Evolutionary conservation across 2,329 filamentous ascomycete genomes (phyloP).

Genomic region (Xylaria hypoxylon): DNA sequence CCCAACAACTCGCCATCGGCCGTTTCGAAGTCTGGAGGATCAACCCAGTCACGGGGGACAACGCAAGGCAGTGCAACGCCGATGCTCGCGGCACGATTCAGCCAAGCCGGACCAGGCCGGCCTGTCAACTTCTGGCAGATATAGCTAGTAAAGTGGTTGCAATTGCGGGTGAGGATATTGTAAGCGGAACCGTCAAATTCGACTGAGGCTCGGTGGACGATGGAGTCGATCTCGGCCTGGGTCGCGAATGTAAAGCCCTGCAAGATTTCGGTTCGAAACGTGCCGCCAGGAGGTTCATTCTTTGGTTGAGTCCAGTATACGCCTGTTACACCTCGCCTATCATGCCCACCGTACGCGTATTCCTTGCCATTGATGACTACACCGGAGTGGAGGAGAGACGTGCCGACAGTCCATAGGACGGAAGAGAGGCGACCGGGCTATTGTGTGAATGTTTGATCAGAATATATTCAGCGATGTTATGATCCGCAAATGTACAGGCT

Average conservation of each 20-base stretch:
- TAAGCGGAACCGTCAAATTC: slow-evolving; percentile 81
- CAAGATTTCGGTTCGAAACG: slow-evolving; percentile 78
- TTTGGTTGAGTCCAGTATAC: slow-evolving; percentile 85
- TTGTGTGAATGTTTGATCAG: slow-evolving; percentile 21
- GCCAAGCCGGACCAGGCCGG: slow-evolving; percentile 76
- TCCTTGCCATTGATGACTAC: slow-evolving; percentile 84
- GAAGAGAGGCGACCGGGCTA: slow-evolving; percentile 81
- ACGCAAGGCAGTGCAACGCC: slow-evolving; percentile 84
- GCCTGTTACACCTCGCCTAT: slow-evolving; percentile 75
- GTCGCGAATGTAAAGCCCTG: slow-evolving; percentile 82
- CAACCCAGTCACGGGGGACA: slow-evolving; percentile 84
- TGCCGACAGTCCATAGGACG: slow-evolving; percentile 80
- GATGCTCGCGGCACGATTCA: slow-evolving; percentile 87
- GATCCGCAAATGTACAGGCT: too few relatives aligned
- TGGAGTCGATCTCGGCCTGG: slow-evolving; percentile 75
- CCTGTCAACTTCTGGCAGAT: slow-evolving; percentile 80
- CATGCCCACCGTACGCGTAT: slow-evolving; percentile 88
- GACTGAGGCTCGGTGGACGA: slow-evolving; percentile 75
- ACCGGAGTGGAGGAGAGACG: slow-evolving; percentile 83
- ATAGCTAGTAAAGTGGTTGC: slow-evolving; percentile 87
- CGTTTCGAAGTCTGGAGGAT: slow-evolving; percentile 79
- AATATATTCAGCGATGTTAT: background rate
- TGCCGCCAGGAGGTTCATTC: slow-evolving; percentile 79
- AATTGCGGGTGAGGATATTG: slow-evolving; percentile 85
- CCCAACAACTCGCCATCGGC: slow-evolving; percentile 77